Evolutionary conservation across 2,329 filamentous ascomycete species (phyloP), one percentile per base, ranked within the genome.

Genomic region (Fusarium bulbicola): DNA sequence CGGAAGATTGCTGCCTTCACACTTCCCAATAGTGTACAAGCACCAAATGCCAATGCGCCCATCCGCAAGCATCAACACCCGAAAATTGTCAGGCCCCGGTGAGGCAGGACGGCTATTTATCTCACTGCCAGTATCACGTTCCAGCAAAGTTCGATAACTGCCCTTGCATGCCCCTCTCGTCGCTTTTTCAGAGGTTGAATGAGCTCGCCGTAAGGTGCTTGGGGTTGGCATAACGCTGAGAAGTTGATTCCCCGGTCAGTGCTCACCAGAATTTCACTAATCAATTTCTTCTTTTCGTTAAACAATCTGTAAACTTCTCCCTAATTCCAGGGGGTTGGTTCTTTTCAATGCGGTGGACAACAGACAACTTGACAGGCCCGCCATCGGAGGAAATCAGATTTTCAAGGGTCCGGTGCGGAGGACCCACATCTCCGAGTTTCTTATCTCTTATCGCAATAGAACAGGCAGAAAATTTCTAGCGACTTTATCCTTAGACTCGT

Each of bases 381-480:
- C 73, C 50, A 39, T 50, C 47, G 56, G 70, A 58, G 61, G 56
- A 54, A 64, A 60, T 21, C 49, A 52, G 32, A 24, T 24, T 57
- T 64, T 21, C 60, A 65, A 49, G 75, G 71, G 59, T 63, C 68
- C 61, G 63, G 60, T n/a, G 47, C 24, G 4, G 11, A 10, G 2
- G 68, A 60, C 66, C 76, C 76, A 76, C 59, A 37, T 52, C 56
- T 54, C 62, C 54, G 60, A 53, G 59, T 61, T 21, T 34, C 73
- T 78, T 79, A 78, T 78, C 76, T 56, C 74, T 78, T 79, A 79
- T 79, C 77, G 63, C 39, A 59, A 15, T n/a, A 16, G 36, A 58
- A 36, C 36, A 49, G 40, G 40, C 62, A 42, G 40, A 60, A 62
- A 65, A 50, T 60, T 43, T 63, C 70, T 64, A 56, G 73, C 65